Conservation (phyloP, 768 basidiomycete genomes). For the Amanita molliuscula region DNA sequence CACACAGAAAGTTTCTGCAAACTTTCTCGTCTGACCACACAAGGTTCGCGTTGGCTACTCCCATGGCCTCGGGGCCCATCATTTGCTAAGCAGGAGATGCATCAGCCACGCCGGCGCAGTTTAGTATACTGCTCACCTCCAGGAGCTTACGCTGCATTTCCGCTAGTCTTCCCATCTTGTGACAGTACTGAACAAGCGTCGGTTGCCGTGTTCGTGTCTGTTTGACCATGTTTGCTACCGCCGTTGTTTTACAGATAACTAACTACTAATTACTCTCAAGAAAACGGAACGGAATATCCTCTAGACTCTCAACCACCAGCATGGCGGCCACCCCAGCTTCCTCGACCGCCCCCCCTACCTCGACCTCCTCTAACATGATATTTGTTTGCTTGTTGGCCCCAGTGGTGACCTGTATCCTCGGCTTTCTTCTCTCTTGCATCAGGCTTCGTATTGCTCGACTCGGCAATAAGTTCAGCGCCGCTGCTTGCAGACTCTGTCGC, state of each 20-base stretch:
- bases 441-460: background rate
- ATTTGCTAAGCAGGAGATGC: constrained; percentile 68
- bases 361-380: background rate
- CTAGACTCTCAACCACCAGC: background rate
- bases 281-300: background rate
- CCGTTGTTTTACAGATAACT: background rate
- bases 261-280: too few relatives aligned
- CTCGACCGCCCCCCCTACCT: background rate
- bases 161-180: constrained; percentile 84
- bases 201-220: background rate
- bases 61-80: constrained; percentile 99
- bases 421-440: background rate
- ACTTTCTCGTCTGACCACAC: constrained; percentile 96
- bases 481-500: constrained; percentile 10
- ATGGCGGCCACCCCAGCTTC: background rate
- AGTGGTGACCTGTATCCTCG: background rate
- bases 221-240: constrained; percentile 11
- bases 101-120: background rate
- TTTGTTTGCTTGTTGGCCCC: background rate
- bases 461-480: constrained; percentile 3
- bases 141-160: constrained; percentile 96
- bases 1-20: constrained; percentile 95
- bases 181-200: background rate
- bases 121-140: constrained; percentile 22
- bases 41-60: constrained; percentile 84